Base-by-base conservation (phyloP, 2,329 filamentous ascomycete genomes). In the Hypoxylon sp. region DNA sequence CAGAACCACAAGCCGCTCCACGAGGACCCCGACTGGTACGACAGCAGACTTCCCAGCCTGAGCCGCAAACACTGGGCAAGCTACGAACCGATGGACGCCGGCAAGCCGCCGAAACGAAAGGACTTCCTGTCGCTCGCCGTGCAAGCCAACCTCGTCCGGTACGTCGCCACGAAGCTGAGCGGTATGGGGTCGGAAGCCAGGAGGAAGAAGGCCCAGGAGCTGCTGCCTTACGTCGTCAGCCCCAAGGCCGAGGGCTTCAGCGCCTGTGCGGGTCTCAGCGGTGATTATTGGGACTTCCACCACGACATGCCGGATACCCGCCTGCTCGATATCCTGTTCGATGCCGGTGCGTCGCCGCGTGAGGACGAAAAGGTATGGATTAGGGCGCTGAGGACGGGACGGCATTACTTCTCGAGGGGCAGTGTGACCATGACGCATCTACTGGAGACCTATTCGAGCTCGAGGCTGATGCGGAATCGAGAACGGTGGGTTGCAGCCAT, bases 21-120 rank as follows among this genome's bases (percentile, higher is more conserved):
- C 46, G 77, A 78, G 51, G 77, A 78, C 52, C 75, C 76, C 2
- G 73, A 78, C 42, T 78, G 77, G 77, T 75, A 73, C 54, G 74
- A 78, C 1, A 62, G 61, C 5, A 73, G 76, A 42, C 74, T 77
- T 0, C 76, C 76, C 3, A 69, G 46, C 2, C 70, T 77, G 17
- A 69, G 75, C 22, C 66, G 67, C 33, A 75, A 73, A 52, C 76
- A 78, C 55, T 78, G 77, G 77, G 69, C 76, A 5, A 73, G 72
- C 53, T 78, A 73, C 53, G 77, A 78, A 63, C 77, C 77, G 22
- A 78, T 78, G 77, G 77, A 77, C 51, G 71, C 75, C 1, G 76
- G 77, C 22, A 78, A 77, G 62, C 72, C 77, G 13, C 76, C 77
- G 2, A 78, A 77, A 59, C 75, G 77, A 14, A 75, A 74, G 33